Conservation (phyloP, 495 filamentous ascomycete species). For the Massariosphaeria phaeospora region DNA sequence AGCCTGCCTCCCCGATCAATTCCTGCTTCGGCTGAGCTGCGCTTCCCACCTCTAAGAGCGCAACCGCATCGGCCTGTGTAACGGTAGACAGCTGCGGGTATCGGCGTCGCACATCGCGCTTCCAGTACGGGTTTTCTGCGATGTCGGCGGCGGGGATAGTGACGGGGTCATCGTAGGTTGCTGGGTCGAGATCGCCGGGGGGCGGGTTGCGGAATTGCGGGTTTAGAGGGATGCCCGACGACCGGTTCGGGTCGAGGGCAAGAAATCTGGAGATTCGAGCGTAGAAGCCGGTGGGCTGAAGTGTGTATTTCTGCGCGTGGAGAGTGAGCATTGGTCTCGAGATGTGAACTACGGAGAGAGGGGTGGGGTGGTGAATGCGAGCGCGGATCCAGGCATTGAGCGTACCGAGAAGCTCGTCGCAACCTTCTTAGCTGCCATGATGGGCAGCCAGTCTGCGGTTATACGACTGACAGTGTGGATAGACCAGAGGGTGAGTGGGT, state of each 20-base stretch:
- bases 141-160: constrained; percentile 90
- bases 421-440: constrained; percentile 4
- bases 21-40: constrained; percentile 74
- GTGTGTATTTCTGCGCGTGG: constrained; percentile 80
- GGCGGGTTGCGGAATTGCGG: constrained; percentile 85
- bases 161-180: constrained; percentile 79
- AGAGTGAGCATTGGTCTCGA: too few species aligned
- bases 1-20: constrained; percentile 73
- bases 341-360: too few species aligned
- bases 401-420: constrained; percentile 1
- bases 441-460: background rate
- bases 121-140: constrained; percentile 98
- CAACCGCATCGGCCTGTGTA: constrained; percentile 77
- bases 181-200: constrained; percentile 72
- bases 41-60: constrained; percentile 79
- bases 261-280: constrained; percentile 71
- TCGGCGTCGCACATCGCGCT: constrained; percentile 77
- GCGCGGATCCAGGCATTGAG: background rate
- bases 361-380: background rate
- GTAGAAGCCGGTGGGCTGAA: constrained; percentile 88
- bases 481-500: constrained; percentile 10
- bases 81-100: constrained; percentile 82
- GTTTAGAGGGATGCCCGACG: constrained; percentile 87
- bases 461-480: background rate
- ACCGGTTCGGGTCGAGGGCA: constrained; percentile 82